A percentile compares a stretch with the other conserved stretches of the same genome.
Evolutionary conservation across 2,329 filamentous ascomycete genomes (phyloP).

Genomic region (Nothopassalora personata): DNA sequence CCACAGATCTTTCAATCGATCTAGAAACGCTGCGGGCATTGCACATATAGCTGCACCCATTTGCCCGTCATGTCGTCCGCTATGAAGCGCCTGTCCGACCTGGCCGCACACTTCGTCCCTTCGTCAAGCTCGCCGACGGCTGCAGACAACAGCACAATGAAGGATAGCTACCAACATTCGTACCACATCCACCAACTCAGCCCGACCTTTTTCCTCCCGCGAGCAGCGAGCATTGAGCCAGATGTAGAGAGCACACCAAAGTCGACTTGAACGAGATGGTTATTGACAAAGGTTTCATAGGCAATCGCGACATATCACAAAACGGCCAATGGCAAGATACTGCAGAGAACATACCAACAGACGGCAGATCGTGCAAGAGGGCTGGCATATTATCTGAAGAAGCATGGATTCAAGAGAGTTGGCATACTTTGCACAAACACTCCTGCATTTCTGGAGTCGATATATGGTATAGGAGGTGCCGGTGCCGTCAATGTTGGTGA

Average conservation of each 20-base stretch:
- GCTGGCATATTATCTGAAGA: constrained; percentile 78
- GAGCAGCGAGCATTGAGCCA: constrained; percentile 83
- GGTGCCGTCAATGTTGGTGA: constrained; percentile 68
- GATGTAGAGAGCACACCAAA: constrained; percentile 39
- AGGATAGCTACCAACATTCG: constrained; percentile 34
- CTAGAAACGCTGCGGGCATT: constrained; percentile 7
- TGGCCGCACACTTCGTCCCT: constrained; percentile 42
- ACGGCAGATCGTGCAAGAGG: constrained; percentile 82
- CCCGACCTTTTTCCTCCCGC: constrained; percentile 80
- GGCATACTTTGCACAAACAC: constrained; percentile 90
- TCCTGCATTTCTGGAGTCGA: constrained; percentile 84
- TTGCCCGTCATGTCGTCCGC: constrained; percentile 55
- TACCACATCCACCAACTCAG: constrained; percentile 74
- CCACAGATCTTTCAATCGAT: constrained; percentile 4
- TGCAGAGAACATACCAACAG: constrained; percentile 73
- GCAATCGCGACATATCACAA: constrained; percentile 20
- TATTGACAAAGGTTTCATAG: constrained; percentile 4
- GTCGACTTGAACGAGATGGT: background rate
- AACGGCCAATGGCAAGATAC: constrained; percentile 53
- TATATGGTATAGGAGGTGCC: constrained; percentile 80
- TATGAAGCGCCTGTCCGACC: constrained; percentile 55
- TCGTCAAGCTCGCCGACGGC: constrained; percentile 29
- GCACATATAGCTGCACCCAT: constrained; percentile 8
- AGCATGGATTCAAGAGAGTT: constrained; percentile 67
- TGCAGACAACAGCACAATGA: constrained; percentile 19